phyloP scores from a whole-genome alignment of 2,329 filamentous ascomycete genomes.

The Epichloe bromicola region DNA sequence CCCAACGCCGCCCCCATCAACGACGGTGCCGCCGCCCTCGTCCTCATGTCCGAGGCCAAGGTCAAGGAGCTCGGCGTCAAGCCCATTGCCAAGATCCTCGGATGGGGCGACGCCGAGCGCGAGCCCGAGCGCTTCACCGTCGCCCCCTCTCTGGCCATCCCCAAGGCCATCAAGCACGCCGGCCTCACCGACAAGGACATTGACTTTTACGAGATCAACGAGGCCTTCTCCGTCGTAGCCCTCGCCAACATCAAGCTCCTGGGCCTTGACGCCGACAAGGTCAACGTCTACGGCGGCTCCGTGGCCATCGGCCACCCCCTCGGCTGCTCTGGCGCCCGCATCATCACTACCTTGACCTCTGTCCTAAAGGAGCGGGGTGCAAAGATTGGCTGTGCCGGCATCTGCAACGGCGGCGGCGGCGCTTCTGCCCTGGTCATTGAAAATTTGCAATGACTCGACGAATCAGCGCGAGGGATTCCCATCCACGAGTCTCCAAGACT shows the following conservation, averaged over 20 bases:
- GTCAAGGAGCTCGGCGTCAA: slow-evolving; percentile 84
- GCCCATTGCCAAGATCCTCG: slow-evolving; percentile 90
- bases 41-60: slow-evolving; percentile 89
- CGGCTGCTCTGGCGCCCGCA: slow-evolving; percentile 85
- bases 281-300: slow-evolving; percentile 90
- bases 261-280: slow-evolving; percentile 64
- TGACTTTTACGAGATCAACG: slow-evolving; percentile 97
- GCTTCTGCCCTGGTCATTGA: slow-evolving; percentile 91
- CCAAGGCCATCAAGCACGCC: slow-evolving; percentile 94
- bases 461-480: slow-evolving; percentile 8
- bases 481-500: slow-evolving; percentile 4
- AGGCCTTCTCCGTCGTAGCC: slow-evolving; percentile 94
- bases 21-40: slow-evolving; percentile 82
- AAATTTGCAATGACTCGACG: slow-evolving; percentile 45
- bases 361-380: slow-evolving; percentile 83
- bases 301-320: slow-evolving; percentile 94
- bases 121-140: slow-evolving; percentile 93
- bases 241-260: slow-evolving; percentile 94
- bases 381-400: slow-evolving; percentile 87
- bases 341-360: slow-evolving; percentile 78
- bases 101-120: slow-evolving; percentile 90
- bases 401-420: slow-evolving; percentile 96
- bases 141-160: slow-evolving; percentile 82
- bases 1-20: slow-evolving; percentile 95
- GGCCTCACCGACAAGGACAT: slow-evolving; percentile 64